Conservation (phyloP, 176 grass and related monocot genomes). For the Oryza coarctata region DNA sequence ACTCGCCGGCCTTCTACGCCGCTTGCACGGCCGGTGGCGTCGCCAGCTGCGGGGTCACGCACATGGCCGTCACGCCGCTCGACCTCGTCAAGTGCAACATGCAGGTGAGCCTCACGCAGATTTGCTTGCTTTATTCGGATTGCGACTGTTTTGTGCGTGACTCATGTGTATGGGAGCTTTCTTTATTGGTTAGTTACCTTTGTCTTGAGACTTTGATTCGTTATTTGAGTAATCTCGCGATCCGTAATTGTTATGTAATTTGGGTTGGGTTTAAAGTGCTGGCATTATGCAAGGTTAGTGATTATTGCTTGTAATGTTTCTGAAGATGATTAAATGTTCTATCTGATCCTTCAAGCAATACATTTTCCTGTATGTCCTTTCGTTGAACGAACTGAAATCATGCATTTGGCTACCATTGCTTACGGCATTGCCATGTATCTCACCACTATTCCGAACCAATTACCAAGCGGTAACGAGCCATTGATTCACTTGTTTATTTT, state of each 20-base stretch:
- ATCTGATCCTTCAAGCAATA: background rate
- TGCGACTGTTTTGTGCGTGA: background rate
- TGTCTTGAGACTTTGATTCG: background rate
- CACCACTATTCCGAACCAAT: too few relatives aligned
- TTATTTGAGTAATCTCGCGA: background rate
- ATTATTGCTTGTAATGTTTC: background rate
- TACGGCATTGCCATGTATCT: too few relatives aligned
- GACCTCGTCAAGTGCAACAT: constrained; percentile 97
- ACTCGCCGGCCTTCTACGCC: constrained; percentile 79
- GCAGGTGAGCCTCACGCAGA: constrained; percentile 50
- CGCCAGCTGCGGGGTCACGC: constrained; percentile 79
- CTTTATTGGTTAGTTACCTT: background rate
- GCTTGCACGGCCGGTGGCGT: constrained; percentile 79
- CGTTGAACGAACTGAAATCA: too few relatives aligned
- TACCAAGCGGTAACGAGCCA: too few relatives aligned
- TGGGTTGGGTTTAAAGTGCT: background rate
- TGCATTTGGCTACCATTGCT: too few relatives aligned
- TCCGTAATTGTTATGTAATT: background rate
- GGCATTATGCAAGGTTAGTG: background rate
- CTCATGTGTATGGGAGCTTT: background rate
- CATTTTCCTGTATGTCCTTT: background rate
- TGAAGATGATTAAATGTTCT: background rate
- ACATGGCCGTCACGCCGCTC: constrained; percentile 87
- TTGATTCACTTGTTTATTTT: background rate
- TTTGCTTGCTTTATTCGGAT: background rate